Percentiles rank a stretch among this genome's conserved stretches.
Conservation (phyloP, 805 yeast genomes). For the Yarrowia sp. region DNA sequence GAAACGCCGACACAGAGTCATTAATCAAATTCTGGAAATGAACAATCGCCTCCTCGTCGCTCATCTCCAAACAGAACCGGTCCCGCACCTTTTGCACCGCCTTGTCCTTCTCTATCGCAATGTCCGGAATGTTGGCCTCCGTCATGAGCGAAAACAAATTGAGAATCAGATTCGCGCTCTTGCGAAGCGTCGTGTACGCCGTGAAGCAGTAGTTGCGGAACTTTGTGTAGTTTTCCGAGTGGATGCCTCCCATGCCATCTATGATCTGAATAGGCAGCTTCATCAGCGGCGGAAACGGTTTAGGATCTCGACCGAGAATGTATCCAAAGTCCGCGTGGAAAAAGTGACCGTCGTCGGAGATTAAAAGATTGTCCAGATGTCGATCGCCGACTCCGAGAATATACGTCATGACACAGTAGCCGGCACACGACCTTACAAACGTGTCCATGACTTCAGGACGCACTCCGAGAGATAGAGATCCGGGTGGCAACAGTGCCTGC, state of each 20-base stretch:
- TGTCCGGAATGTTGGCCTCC: slow-evolving; percentile 88
- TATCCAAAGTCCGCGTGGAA: slow-evolving; percentile 99
- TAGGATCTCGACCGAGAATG: slow-evolving; percentile 94
- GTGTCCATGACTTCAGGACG: slow-evolving; percentile 78
- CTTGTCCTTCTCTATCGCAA: slow-evolving; percentile 76
- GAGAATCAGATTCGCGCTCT: slow-evolving; percentile 83
- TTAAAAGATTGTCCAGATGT: slow-evolving; percentile 83
- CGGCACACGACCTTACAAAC: slow-evolving; percentile 93
- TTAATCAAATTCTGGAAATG: slow-evolving; percentile 93
- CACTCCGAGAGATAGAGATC: slow-evolving; percentile 39
- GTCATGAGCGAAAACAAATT: slow-evolving; percentile 92
- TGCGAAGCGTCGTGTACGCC: slow-evolving; percentile 83
- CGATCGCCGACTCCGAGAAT: slow-evolving; percentile 95
- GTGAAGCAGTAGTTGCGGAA: slow-evolving; percentile 93
- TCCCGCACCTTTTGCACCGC: slow-evolving; percentile 90
- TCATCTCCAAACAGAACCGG: slow-evolving; percentile 87
- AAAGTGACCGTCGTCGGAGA: slow-evolving; percentile 80
- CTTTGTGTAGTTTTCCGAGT: slow-evolving; percentile 76
- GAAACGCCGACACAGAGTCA: slow-evolving; percentile 87
- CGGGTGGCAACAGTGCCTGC: neutral
- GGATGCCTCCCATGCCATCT: slow-evolving; percentile 96
- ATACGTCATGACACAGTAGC: slow-evolving; percentile 94
- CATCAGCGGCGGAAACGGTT: slow-evolving; percentile 98
- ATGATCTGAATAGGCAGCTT: slow-evolving; percentile 93
- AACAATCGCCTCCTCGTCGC: slow-evolving; percentile 91